Percentiles rank a stretch among this genome's conserved stretches.
Evolutionary conservation across 2,329 filamentous ascomycete genomes (phyloP).

Genomic region (Diaporthe citrichinensis): DNA sequence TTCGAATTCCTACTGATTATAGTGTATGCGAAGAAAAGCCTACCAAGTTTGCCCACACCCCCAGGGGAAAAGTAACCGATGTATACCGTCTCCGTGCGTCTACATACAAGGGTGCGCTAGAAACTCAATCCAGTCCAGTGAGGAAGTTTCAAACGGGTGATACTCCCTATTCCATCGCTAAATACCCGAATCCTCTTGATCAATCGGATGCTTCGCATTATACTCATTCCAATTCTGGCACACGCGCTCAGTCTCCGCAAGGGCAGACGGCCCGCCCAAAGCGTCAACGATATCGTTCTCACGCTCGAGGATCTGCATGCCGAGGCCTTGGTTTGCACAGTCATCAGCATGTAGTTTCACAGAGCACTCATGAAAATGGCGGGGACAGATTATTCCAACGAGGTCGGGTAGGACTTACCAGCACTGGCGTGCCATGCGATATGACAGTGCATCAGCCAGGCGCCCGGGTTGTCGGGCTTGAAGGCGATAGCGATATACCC

Average conservation of each 20-base stretch:
- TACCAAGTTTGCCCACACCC: not conserved
- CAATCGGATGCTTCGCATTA: conserved; percentile 31
- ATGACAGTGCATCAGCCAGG: conserved; percentile 58
- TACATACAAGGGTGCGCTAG: not conserved
- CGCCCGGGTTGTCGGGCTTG: conserved; percentile 59
- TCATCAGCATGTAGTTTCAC: not conserved
- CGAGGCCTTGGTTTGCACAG: conserved; percentile 28
- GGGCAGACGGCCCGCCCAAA: conserved; percentile 34
- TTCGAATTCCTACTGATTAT: not conserved
- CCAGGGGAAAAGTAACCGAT: not conserved
- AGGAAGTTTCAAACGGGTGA: not conserved
- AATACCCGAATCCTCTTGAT: conserved; percentile 41
- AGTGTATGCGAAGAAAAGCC: not conserved
- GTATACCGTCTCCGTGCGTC: not conserved
- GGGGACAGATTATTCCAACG: not conserved
- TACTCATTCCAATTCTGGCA: conserved; percentile 38
- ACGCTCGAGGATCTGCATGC: conserved; percentile 37
- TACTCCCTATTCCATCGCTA: not conserved
- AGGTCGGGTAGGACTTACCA: conserved; percentile 16
- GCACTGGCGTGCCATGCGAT: conserved; percentile 59
- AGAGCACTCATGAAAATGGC: too few species aligned
- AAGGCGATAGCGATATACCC: conserved; percentile 57
- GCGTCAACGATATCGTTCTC: conserved; percentile 27
- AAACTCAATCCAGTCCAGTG: not conserved
- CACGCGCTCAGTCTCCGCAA: conserved; percentile 36